Conservation (phyloP, 2,329 filamentous ascomycete genomes). For the Dothistroma septosporum region DNA sequence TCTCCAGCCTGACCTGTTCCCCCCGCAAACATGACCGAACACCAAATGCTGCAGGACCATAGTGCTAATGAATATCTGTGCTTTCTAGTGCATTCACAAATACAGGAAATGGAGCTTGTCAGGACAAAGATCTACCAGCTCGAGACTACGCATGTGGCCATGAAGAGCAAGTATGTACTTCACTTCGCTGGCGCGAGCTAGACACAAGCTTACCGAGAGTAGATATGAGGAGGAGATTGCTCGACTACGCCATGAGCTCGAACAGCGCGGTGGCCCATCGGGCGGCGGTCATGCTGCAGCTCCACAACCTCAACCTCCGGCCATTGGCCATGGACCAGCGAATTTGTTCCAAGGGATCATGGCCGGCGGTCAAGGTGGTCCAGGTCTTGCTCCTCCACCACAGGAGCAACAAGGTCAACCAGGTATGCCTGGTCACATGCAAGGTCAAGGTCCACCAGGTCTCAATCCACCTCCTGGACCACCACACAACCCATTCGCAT, state of each 20-base stretch:
- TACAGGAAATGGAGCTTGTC: conserved; percentile 92
- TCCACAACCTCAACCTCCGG: conserved; percentile 76
- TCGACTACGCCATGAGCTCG: conserved; percentile 82
- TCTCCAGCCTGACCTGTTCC: neutral
- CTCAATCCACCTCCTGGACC: conserved; percentile 54
- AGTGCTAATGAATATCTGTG: conserved; percentile 18
- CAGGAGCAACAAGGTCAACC: conserved; percentile 57
- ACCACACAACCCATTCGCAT: conserved; percentile 66
- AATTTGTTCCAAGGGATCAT: conserved; percentile 96
- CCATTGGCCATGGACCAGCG: conserved; percentile 80
- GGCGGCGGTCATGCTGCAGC: conserved; percentile 69
- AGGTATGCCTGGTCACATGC: conserved; percentile 58
- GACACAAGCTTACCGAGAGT: conserved; percentile 21
- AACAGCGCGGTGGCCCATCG: conserved; percentile 60
- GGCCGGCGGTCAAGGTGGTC: conserved; percentile 80
- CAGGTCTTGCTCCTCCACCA: conserved; percentile 67
- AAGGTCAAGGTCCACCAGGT: conserved; percentile 67
- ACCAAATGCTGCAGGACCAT: neutral
- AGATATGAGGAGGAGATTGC: conserved; percentile 93
- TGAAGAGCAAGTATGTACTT: conserved; percentile 79
- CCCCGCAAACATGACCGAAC: neutral
- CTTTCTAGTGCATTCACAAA: conserved; percentile 73
- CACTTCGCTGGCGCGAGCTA: neutral
- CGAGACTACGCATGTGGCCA: conserved; percentile 80
- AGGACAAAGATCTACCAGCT: conserved; percentile 89